phyloP scores from a whole-genome alignment of 768 basidiomycete genomes.

The Boletellus ananas region DNA sequence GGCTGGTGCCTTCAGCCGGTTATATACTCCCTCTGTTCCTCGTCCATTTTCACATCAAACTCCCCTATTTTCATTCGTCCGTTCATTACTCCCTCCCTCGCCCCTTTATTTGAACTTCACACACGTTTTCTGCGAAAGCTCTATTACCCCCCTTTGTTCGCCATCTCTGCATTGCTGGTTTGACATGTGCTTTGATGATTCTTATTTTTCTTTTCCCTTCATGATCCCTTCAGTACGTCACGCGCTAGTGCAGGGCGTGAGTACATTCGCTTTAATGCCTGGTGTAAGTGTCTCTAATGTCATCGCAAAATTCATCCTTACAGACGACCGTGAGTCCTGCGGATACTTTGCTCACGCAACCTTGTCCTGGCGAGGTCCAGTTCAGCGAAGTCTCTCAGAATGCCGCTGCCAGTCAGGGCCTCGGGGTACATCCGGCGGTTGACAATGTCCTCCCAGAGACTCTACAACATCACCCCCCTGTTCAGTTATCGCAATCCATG shows the following conservation, averaged over 20 bases:
- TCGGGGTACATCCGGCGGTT: not conserved
- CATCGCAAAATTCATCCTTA: not conserved
- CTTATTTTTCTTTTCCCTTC: not conserved
- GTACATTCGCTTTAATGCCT: not conserved
- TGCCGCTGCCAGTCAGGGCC: not conserved
- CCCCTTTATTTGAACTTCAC: too few relatives aligned
- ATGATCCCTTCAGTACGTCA: not conserved
- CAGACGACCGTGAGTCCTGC: slow-evolving; percentile 4
- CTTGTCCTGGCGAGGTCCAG: not conserved
- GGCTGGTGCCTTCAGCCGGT: too few relatives aligned
- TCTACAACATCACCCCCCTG: not conserved
- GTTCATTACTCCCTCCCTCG: not conserved
- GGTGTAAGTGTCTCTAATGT: not conserved
- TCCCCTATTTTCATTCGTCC: not conserved
- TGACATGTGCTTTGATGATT: not conserved
- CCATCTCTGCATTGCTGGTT: not conserved
- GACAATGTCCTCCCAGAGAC: not conserved
- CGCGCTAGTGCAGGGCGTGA: slow-evolving; percentile 4
- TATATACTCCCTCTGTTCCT: not conserved
- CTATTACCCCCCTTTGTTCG: too few relatives aligned
- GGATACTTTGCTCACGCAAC: not conserved
- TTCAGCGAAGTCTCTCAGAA: too few relatives aligned
- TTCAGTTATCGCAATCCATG: not conserved
- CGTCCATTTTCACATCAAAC: not conserved
- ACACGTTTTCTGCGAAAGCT: not conserved